phyloP scores from a whole-genome alignment of 345 rosid genomes.

The Lumnitzera littorea region DNA sequence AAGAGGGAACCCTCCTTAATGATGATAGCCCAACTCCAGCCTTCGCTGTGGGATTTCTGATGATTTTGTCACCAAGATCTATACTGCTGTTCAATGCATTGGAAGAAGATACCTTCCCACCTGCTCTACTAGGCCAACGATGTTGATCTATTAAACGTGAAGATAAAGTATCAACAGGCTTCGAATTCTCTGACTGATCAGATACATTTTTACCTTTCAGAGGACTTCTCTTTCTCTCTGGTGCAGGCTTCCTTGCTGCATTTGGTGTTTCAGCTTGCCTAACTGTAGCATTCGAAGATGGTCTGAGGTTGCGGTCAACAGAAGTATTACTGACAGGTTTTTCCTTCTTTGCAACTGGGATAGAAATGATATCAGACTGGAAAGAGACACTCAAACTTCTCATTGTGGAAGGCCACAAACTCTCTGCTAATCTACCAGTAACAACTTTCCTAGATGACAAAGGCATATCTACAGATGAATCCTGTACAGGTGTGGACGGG shows the following conservation, averaged over 20 bases:
- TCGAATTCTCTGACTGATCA: conserved; percentile 89
- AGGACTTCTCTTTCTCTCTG: conserved; percentile 82
- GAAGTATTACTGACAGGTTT: conserved; percentile 46
- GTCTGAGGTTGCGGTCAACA: conserved; percentile 70
- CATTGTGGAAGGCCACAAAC: conserved; percentile 99
- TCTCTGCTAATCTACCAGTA: conserved; percentile 63
- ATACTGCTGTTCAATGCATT: conserved; percentile 44
- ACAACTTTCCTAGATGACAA: conserved; percentile 56
- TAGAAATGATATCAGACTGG: conserved; percentile 82
- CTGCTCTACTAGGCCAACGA: conserved; percentile 83
- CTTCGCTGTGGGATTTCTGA: conserved; percentile 28
- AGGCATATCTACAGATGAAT: conserved; percentile 43
- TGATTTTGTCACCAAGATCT: conserved; percentile 52
- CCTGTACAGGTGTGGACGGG: conserved; percentile 69
- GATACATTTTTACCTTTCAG: conserved; percentile 70
- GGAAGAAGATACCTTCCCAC: conserved; percentile 47
- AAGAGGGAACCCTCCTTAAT: conserved; percentile 36
- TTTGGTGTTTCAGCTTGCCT: conserved; percentile 50
- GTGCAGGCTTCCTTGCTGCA: conserved; percentile 55
- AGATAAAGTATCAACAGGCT: conserved; percentile 64
- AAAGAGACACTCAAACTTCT: conserved; percentile 92
- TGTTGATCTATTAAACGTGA: conserved; percentile 80
- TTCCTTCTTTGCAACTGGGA: conserved; percentile 81
- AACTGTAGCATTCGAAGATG: conserved; percentile 77
- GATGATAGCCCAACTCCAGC: conserved; percentile 42